phyloP scores from a whole-genome alignment of 129 eudicot genomes.

The Helianthus annuus region DNA sequence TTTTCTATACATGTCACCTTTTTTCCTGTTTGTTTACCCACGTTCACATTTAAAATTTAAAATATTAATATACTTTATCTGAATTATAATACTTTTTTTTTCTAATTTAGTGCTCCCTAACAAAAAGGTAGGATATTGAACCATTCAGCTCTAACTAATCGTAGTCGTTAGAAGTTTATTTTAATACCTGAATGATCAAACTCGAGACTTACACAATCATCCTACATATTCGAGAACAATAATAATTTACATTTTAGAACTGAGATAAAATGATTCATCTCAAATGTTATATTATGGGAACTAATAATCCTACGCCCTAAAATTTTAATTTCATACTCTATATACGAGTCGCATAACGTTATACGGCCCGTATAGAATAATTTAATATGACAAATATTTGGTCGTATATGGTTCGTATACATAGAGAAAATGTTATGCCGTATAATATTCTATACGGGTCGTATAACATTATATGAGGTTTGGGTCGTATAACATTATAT shows the following conservation, averaged over 20 bases:
- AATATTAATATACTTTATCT: neutral
- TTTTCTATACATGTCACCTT: neutral
- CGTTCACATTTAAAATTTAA: neutral
- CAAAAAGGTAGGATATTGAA: neutral
- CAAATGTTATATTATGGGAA: too few relatives aligned
- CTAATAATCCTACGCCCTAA: too few relatives aligned
- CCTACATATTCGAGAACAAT: neutral
- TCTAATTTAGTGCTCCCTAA: neutral
- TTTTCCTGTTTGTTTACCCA: neutral
- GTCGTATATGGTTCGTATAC: too few relatives aligned
- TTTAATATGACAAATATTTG: too few relatives aligned
- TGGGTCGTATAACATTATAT: too few relatives aligned
- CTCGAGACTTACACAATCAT: slow-evolving; percentile 1
- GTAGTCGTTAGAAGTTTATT: neutral
- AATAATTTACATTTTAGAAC: neutral
- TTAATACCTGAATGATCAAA: neutral
- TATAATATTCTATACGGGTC: too few relatives aligned
- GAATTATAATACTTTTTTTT: neutral
- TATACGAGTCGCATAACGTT: too few relatives aligned
- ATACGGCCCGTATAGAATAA: too few relatives aligned
- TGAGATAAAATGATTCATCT: too few relatives aligned
- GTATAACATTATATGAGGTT: too few relatives aligned
- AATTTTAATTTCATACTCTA: too few relatives aligned
- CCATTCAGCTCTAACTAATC: neutral
- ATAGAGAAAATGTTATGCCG: too few relatives aligned